Percentiles rank a stretch among this genome's conserved stretches.
phyloP scores from a whole-genome alignment of 129 eudicot species.

The Flaveria trinervia region DNA sequence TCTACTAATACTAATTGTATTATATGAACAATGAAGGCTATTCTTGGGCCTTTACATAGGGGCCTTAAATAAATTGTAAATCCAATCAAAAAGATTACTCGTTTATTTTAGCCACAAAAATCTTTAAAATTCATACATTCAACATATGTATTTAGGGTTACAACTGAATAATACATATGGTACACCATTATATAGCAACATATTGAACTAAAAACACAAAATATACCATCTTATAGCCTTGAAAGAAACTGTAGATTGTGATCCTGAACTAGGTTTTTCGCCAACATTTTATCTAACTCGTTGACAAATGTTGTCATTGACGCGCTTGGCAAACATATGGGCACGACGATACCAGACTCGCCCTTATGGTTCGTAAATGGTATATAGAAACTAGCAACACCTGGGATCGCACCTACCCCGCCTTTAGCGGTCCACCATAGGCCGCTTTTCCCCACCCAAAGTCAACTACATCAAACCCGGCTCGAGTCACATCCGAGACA shows the following conservation, averaged over 20 bases:
- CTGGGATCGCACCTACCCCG: constrained; percentile 61
- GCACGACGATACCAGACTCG: constrained; percentile 57
- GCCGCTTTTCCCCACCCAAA: constrained; percentile 81
- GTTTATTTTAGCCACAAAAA: neutral
- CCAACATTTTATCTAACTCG: constrained; percentile 50
- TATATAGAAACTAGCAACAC: constrained; percentile 65
- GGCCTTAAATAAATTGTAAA: neutral
- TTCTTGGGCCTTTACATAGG: neutral
- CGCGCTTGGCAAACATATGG: constrained; percentile 50
- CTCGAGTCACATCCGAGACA: constrained; percentile 61
- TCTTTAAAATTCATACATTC: neutral
- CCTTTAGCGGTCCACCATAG: constrained; percentile 71
- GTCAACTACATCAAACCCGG: constrained; percentile 62
- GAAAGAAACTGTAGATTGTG: constrained; percentile 10
- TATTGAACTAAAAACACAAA: neutral
- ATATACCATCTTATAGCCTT: neutral
- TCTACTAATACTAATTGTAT: too few relatives aligned
- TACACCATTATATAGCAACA: neutral
- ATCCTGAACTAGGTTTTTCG: neutral
- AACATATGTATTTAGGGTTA: neutral
- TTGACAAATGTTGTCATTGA: constrained; percentile 50
- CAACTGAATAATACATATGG: neutral
- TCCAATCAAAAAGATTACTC: neutral
- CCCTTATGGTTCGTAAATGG: constrained; percentile 57
- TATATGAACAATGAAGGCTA: too few relatives aligned